These are phyloP conservation scores for Pulveroboletus ravenelii DNA, from an alignment of 768 basidiomycete species.

Conservation along the genomic window DNA sequence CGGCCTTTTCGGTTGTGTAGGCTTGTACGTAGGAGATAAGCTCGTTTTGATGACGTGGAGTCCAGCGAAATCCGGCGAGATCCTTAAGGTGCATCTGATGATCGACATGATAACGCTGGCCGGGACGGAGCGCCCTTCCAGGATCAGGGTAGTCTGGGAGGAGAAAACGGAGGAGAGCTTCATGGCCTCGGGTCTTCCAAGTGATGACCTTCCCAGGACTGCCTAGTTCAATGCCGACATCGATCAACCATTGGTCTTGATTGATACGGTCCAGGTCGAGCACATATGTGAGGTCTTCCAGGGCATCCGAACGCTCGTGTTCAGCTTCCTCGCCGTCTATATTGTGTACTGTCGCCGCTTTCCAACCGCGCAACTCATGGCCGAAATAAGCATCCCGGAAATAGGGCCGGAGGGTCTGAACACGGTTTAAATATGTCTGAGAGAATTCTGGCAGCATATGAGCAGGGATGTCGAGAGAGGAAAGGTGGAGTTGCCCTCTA, in stretches of 20 bases:
- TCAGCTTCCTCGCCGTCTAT: no score
- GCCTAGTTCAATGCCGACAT: not conserved
- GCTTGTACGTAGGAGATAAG: conserved; percentile 3
- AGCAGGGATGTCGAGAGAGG: not conserved
- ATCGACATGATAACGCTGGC: accelerated
- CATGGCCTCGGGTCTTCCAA: not conserved
- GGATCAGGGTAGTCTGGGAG: not conserved
- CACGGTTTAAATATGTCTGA: no score
- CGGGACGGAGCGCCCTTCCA: no score
- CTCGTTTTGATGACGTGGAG: not conserved
- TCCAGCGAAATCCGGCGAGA: conserved; percentile 1
- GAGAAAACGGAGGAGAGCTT: not conserved
- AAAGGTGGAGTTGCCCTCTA: not conserved
- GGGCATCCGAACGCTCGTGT: not conserved
- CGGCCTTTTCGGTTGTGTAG: conserved; percentile 5
- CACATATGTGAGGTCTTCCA: not conserved
- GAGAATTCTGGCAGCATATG: not conserved
- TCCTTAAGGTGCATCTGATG: conserved; percentile 6
- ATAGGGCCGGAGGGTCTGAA: not conserved
- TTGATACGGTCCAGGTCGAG: not conserved
- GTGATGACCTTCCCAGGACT: not conserved
- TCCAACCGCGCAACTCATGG: conserved; percentile 11
- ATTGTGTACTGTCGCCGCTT: conserved; percentile 1
- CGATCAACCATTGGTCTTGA: not conserved
- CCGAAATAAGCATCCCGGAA: conserved; percentile 7